Conservation (phyloP, 169 alveolate species). For the Plasmodium sp. region DNA sequence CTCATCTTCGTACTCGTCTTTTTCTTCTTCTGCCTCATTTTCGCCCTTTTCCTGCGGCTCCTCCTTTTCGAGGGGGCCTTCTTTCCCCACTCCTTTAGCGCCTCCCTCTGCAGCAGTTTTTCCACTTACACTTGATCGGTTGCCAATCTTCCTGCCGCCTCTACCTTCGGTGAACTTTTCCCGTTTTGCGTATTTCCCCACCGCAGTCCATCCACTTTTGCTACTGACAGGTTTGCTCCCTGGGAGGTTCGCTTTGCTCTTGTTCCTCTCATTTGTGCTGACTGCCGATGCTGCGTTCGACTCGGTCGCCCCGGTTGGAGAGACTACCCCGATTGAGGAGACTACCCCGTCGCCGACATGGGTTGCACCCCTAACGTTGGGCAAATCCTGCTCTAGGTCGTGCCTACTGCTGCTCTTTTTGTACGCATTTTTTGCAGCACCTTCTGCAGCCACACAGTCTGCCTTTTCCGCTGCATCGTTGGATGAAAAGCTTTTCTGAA, state of each 20-base stretch:
- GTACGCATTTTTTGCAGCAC: not conserved
- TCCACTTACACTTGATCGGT: not conserved
- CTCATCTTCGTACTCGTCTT: constrained; percentile 1
- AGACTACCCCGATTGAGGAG: not conserved
- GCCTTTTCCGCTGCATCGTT: constrained; percentile 3
- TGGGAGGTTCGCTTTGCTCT: not conserved
- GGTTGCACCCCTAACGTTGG: not conserved
- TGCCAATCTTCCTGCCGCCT: not conserved
- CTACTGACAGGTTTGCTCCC: not conserved
- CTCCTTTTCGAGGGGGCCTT: not conserved
- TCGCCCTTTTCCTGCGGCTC: not conserved
- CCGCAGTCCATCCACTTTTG: not conserved
- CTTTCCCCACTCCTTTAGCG: not conserved
- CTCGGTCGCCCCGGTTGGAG: not conserved
- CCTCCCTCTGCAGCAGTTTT: not conserved
- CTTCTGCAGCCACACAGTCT: not conserved
- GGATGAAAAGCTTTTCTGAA: not conserved
- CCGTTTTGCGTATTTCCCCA: not conserved
- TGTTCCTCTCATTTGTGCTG: constrained; percentile 18
- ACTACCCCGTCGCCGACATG: not conserved
- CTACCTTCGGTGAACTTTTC: not conserved
- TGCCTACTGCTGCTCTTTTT: constrained; percentile 19
- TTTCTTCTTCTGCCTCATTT: constrained; percentile 7
- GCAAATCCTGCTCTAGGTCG: not conserved
- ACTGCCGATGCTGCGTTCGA: not conserved